Conservation (phyloP, 2,329 filamentous ascomycete species). For the Aspergillus felis region DNA sequence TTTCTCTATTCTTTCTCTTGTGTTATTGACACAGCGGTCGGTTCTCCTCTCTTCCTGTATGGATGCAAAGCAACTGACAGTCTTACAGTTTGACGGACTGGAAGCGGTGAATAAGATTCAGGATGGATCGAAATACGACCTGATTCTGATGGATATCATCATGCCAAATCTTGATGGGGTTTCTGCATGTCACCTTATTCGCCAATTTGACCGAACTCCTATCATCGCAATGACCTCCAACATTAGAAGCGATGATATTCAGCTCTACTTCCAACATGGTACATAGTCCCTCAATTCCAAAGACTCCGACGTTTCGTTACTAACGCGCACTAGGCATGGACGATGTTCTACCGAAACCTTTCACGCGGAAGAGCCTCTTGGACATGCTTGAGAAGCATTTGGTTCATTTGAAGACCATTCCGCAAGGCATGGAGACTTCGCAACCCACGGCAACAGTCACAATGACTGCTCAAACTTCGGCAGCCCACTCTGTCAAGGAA, state of each 20-base stretch:
- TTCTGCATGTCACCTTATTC: slow-evolving; percentile 87
- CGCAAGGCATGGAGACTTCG: slow-evolving; percentile 53
- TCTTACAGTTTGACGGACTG: slow-evolving; percentile 72
- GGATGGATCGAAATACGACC: slow-evolving; percentile 59
- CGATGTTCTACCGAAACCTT: slow-evolving; percentile 93
- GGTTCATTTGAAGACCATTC: slow-evolving; percentile 70
- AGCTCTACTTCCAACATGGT: slow-evolving; percentile 97
- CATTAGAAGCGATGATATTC: slow-evolving; percentile 92
- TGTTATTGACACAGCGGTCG: slow-evolving; percentile 59
- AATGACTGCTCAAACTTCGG: slow-evolving; percentile 47
- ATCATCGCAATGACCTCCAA: slow-evolving; percentile 99
- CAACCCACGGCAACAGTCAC: slow-evolving; percentile 38
- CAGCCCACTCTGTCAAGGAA: slow-evolving; percentile 56
- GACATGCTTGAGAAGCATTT: slow-evolving; percentile 86
- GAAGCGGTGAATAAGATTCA: slow-evolving; percentile 88
- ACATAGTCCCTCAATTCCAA: slow-evolving; percentile 34
- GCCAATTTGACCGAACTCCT: slow-evolving; percentile 77
- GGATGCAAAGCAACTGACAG: slow-evolving; percentile 3
- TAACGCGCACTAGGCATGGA: slow-evolving; percentile 72
- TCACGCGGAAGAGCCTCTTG: slow-evolving; percentile 82
- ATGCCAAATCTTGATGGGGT: slow-evolving; percentile 97
- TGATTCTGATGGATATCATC: slow-evolving; percentile 89
- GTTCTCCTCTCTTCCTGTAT: slow-evolving; percentile 23
- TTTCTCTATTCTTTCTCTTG: slow-evolving; percentile 64
- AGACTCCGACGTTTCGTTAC: background rate